Base-by-base conservation (phyloP, 805 yeast genomes). In the Yarrowia sp. region DNA sequence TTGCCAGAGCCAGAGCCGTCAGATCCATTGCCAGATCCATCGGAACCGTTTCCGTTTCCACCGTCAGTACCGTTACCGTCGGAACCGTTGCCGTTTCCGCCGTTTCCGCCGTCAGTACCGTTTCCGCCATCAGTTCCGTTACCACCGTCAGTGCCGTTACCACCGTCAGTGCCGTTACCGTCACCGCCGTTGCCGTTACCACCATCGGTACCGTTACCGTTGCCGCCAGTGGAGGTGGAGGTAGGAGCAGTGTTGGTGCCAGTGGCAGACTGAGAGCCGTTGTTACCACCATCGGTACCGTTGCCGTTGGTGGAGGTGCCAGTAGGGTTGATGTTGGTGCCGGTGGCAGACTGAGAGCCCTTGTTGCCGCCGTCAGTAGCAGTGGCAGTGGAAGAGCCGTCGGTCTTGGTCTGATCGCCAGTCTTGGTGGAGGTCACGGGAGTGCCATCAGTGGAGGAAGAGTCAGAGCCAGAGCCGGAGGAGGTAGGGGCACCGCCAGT, bases 141-240 rank as follows among this genome's bases (percentile, higher is more conserved):
- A 5, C 48, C 48, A 5, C 48, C 48, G 12, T n/a, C 12, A 9
- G 26, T 2, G 48, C 48, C 48, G 26, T 43, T 16, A 4, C 26
- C 26, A 9, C 48, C 48, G 10, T n/a, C 12, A 43, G 26, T 9
- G 48, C 26, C 26, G 48, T 43, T 43, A 1, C 48, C 48, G 48
- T 43, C 5, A 9, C 48, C 48, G 2, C 48, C 48, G 8, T n/a
- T 16, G 26, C 26, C 26, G 48, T 43, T 43, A 2, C 22, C 48
- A 9, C 26, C 48, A 16, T 22, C 48, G 26, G n/a, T 43, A 43
- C 48, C 48, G 48, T 43, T 43, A 43, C 48, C 48, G 48, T 43
- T 16, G 12, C 48, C 48, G 12, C 48, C 48, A 16, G n/a, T 16
- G n/a, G 19, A 19, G 19, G 19, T 19, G 19, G 1, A 1, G 1